phyloP scores from a whole-genome alignment of 306 rosid genomes.

The Phaseolus lunatus region DNA sequence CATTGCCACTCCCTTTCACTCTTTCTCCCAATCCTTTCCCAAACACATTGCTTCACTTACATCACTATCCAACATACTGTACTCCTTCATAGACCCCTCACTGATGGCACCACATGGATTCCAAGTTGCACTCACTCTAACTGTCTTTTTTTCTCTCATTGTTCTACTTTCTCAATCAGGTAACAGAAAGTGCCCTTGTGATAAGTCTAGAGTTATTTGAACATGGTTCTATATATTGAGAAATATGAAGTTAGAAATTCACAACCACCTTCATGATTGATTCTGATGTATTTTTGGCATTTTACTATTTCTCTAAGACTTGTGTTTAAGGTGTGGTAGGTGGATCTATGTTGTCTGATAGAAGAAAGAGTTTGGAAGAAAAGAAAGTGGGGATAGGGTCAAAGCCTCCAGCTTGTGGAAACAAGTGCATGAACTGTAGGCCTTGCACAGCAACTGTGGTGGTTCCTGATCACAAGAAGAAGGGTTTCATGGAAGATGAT shows the following conservation, averaged over 20 bases:
- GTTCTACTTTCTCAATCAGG: conserved; percentile 64
- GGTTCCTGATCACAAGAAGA: conserved; percentile 58
- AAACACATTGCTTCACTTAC: conserved; percentile 49
- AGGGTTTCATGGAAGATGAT: conserved; percentile 55
- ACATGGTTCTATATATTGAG: no score
- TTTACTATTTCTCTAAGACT: no score
- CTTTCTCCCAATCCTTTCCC: neutral
- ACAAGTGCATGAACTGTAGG: conserved; percentile 81
- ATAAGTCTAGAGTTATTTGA: no score
- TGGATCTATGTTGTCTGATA: conserved; percentile 23
- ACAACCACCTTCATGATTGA: neutral
- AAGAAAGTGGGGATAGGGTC: conserved; percentile 74
- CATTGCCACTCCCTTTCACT: conserved; percentile 36
- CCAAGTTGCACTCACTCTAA: conserved; percentile 54
- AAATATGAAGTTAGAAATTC: neutral
- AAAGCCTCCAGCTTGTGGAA: conserved; percentile 74
- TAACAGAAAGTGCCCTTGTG: no score
- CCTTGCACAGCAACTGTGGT: conserved; percentile 87
- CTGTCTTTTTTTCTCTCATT: conserved; percentile 60
- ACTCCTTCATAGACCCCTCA: neutral
- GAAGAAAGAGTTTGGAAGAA: conserved; percentile 21
- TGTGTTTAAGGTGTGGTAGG: conserved; percentile 5
- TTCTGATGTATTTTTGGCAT: neutral
- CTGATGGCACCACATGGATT: conserved; percentile 58
- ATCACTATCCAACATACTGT: no score